Base-by-base conservation (phyloP, 306 rosid species). In the Quercus alba region DNA sequence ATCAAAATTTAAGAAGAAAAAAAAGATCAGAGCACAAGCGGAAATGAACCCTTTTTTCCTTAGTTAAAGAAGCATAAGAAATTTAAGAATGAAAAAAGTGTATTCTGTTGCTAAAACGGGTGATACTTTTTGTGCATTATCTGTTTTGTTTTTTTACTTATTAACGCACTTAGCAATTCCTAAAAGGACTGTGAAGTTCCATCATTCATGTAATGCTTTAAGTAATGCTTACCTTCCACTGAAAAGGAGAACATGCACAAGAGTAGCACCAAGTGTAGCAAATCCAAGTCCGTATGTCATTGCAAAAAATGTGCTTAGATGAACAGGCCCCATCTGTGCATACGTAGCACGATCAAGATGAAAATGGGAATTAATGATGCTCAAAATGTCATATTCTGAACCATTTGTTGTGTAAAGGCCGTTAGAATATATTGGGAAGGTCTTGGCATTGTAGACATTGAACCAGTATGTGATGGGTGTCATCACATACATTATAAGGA, bases 291-390 rank as follows among this genome's bases (percentile, higher is more conserved):
- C 98, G 75, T 85, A 85, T 20, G 93, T 89, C 89, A 91, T 84
- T 38, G 97, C 90, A 73, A 93, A 93, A 86, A 93, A 91, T 20
- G 97, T 89, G 73, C 97, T 93, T 75, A 93, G 81, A 85, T 91
- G 87, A 46, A 91, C 67, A 25, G 91, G 82, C 10, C 98, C 98
- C 0, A 30, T 73, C 77, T 80, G 73, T 0, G 81, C 23, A 82
- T 89, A 93, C 26, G 83, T 83, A 4, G 30, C 14, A 13, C 84
- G 91, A 66, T 91, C 98, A 55, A 93, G 98, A 56, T 87, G 90
- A 80, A 93, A 93, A 4, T 88, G 51, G 5, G 90, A 78, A 67
- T 90, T 73, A 31, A 91, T 90, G 76, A 93, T 88, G 56, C 80
- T 66, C 17, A 80, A 83, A 55, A 90, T 86, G 67, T 89, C 71